Base-by-base conservation (phyloP, 2,329 filamentous ascomycete species). In the Fusarium multiceps region DNA sequence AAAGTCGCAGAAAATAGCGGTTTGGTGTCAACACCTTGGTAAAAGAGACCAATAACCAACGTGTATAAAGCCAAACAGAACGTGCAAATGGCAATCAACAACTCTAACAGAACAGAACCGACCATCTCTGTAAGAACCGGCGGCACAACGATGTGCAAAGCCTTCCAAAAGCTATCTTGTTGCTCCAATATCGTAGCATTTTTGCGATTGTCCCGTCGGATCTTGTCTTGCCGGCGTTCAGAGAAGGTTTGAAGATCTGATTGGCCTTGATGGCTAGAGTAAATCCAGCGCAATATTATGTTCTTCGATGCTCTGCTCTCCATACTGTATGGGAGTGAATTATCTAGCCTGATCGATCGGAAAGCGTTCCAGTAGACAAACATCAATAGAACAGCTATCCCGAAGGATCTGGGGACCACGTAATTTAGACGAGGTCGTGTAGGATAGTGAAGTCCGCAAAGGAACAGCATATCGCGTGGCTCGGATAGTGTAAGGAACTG, bases 311-410 rank as follows among this genome's bases (percentile, higher is more conserved):
- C 55, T 18, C 27, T 59, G 6, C 23, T 51, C 20, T 59, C 47
- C n/a, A 40, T 18, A 7, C 37, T 40, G 41, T 48, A 60, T 12
- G 28, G 48, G 9, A 54, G 42, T 16, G 54, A 53, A 4, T 23
- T 37, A 14, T 66, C 47, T 23, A 63, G 16, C 34, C 37, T 55
- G 43, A 59, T 68, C n/a, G 58, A 53, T 28, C 59, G 53, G 16
- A 68, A 56, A 8, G 42, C 59, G 16, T 68, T 68, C 65, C 65
- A 68, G 13, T 68, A 68, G 28, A 68, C 25, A 45, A 60, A 59
- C 4, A 21, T 27, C 14, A 66, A 20, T 21, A 66, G 20, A 21
- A 60, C 23, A 49, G 37, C 32, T 40, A 66, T 60, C 11, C 54
- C 47, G 16, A 66, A 48, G 16, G 41, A 48, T 16, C 61, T 66